phyloP scores from a whole-genome alignment of 2,329 filamentous ascomycete species.

The Microdochium nivale region DNA sequence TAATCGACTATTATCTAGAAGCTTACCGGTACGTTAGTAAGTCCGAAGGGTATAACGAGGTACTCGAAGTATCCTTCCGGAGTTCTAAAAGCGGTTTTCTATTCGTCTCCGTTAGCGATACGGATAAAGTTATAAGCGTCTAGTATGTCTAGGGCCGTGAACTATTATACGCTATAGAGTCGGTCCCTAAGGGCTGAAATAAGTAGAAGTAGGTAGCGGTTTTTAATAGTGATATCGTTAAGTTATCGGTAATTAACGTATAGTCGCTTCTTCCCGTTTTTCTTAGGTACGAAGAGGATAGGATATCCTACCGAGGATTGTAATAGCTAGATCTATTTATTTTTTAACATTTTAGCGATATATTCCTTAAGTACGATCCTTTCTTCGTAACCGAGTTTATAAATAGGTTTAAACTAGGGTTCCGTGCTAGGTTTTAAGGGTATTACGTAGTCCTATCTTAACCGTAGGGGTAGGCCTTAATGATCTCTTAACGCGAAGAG shows the following conservation, averaged over 20 bases:
- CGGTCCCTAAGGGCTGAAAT: conserved; percentile 10
- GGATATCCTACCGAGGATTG: background rate
- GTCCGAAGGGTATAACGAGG: conserved; percentile 17
- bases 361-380: conserved; percentile 1
- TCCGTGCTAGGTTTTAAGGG: conserved; percentile 1
- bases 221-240: conserved; percentile 16
- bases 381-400: background rate
- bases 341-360: background rate
- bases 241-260: conserved; percentile 15
- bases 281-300: conserved; percentile 11
- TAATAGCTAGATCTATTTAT: conserved; percentile 1
- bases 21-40: conserved; percentile 9
- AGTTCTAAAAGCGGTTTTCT: conserved; percentile 19
- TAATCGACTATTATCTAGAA: conserved; percentile 7
- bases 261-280: conserved; percentile 7
- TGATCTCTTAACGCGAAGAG: background rate
- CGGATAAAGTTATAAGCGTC: conserved; percentile 9
- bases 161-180: conserved; percentile 7
- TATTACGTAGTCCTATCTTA: conserved; percentile 1
- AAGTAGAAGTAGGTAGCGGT: conserved; percentile 11
- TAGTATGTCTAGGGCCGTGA: conserved; percentile 6
- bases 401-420: conserved; percentile 1
- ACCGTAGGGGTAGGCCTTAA: background rate
- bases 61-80: conserved; percentile 18
- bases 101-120: conserved; percentile 17